Base-by-base conservation (phyloP, 768 basidiomycete genomes). In the Russula dissimulans region DNA sequence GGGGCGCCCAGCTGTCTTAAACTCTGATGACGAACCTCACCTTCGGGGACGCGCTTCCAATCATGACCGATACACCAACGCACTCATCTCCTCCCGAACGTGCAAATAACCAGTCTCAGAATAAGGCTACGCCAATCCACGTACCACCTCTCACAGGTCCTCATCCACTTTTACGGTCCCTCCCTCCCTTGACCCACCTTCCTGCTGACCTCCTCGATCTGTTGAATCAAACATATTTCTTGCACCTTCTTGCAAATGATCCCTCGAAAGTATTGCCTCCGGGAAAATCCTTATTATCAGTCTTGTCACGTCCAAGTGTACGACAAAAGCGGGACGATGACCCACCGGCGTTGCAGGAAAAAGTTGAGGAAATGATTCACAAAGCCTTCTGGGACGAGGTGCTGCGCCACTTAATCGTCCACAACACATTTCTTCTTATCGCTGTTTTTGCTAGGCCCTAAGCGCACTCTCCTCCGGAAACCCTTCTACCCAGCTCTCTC, bases 351-450 rank as follows among this genome's bases (percentile, higher is more conserved):
- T 70, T 80, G 43, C 80, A 82, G 12, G 77, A 78, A 59, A 75
- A 78, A 59, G 80, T 81, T 6, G 72, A 71, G 45, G 73, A 74
- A 57, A 61, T 76, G 7, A 78, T 81, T 12, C 84, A 86, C 68
- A 74, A 73, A 51, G 86, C 84, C 4, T 90, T 90, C 69, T 90
- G 87, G 87, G 81, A 83, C 44, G 80, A 86, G 77, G 87, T 88
- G 65, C 66, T 56, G 48, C 43, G 4, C 59, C 7, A 59, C 44
- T 54, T 64, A 49, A 39, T 50, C 11, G 11, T 52, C 29, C 4
- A 52, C 22, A 31, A 5, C 56, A 42, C 54, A 42, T 34, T 34
- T 57, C 54, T 45, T 58, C 47, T 45, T 38, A 31, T 64, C 54
- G n/a, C 10, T 22, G 32, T 18, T 36, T 36, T 54, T 34, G 32